Base-by-base conservation (phyloP, 1,284 basidiomycete genomes). In the Apiotrichum gamsii region DNA sequence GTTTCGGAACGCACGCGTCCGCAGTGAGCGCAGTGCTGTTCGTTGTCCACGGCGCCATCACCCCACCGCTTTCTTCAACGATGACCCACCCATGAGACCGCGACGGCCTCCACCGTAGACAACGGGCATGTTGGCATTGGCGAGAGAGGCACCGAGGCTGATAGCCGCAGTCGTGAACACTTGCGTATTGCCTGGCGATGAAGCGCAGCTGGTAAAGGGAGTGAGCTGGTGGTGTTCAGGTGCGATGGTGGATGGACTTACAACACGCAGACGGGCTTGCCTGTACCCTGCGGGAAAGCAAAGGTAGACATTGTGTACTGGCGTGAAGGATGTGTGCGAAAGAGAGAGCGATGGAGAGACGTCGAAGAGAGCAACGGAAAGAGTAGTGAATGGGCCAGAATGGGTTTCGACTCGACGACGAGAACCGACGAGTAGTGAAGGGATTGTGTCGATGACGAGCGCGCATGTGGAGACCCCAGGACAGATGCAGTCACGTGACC, bases 21-120 rank as follows among this genome's bases (percentile, higher is more conserved):
- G n/a, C n/a, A n/a, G n/a, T n/a, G n/a, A n/a, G n/a, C n/a, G n/a
- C n/a, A n/a, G n/a, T n/a, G n/a, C n/a, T n/a, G n/a, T n/a, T n/a
- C n/a, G n/a, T n/a, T n/a, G n/a, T n/a, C n/a, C n/a, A n/a, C n/a
- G n/a, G n/a, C n/a, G n/a, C n/a, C n/a, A n/a, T n/a, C n/a, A n/a
- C n/a, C n/a, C n/a, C n/a, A n/a, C 25, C 8, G 33, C 31, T 35
- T 9, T 10, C 33, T 8, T 6, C 18, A 8, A 21, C 30, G 1
- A 11, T 5, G 9, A 51, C 63, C 28, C 45, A 73, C 71, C 90
- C 90, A 95, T 95, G 56, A 93, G 77, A 0, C 90, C 90, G 25
- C 78, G 76, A 11, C 78, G 77, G 0, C 89, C 90, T 15, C 90
- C 91, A 5, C 90, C 90, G 65, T 95, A 95, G 2, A 95, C 79